Conservation (phyloP, 129 eudicot species). For the Mikania micrantha region DNA sequence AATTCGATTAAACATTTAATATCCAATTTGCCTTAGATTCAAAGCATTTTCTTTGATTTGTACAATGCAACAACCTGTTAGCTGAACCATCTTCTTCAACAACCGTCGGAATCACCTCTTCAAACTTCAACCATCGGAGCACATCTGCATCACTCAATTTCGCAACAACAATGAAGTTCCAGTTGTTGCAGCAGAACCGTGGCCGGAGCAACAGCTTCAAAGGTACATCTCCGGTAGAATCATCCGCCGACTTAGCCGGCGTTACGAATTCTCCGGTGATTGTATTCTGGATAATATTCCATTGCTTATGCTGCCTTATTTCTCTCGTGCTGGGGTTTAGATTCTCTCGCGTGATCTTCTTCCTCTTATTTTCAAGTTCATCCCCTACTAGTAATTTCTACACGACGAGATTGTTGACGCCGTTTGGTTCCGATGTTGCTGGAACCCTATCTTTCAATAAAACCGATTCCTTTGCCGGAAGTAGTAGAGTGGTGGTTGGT, state of each 20-base stretch:
- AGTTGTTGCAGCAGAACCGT: constrained; percentile 37
- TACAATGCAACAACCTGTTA: not conserved
- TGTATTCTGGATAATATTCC: constrained; percentile 50
- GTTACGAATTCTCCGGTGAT: constrained; percentile 40
- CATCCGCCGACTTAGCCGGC: constrained; percentile 26
- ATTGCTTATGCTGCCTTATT: constrained; percentile 57
- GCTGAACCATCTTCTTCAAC: not conserved
- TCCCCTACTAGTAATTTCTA: too few species aligned
- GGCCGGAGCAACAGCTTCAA: constrained; percentile 53
- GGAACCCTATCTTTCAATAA: constrained; percentile 25
- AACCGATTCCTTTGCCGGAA: not conserved
- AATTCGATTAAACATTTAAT: too few species aligned
- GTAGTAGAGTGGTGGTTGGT: constrained; percentile 88
- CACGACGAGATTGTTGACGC: constrained; percentile 21
- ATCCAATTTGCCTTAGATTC: not conserved
- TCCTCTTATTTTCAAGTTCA: constrained; percentile 47
- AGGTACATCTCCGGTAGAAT: constrained; percentile 34
- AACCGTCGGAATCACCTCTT: not conserved
- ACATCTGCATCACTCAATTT: not conserved
- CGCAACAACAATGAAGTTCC: constrained; percentile 51
- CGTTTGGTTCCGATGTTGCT: constrained; percentile 29
- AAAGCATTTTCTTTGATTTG: not conserved
- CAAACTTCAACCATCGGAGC: too few species aligned
- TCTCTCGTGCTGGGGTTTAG: constrained; percentile 68
- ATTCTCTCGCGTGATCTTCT: constrained; percentile 68